Percentiles rank a stretch among this genome's conserved stretches.
Conservation (phyloP, 148 eudicot genomes). For the Fallopia convolvulus region DNA sequence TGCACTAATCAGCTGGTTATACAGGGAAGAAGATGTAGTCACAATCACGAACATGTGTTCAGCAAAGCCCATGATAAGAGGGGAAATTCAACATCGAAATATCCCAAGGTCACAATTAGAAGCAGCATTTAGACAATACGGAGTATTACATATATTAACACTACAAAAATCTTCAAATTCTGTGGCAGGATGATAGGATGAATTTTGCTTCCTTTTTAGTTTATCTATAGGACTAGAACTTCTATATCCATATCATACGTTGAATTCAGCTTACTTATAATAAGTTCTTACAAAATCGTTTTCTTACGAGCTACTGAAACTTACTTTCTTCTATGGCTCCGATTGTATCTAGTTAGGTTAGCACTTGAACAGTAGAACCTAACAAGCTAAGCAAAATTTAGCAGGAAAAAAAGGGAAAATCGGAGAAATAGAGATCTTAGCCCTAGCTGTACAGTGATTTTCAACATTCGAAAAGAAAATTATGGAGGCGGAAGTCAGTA, state of each 20-base stretch:
- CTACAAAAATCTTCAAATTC: background rate
- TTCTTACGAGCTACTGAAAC: background rate
- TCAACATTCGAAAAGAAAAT: background rate
- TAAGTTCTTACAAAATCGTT: background rate
- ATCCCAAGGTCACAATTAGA: background rate
- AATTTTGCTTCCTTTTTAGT: background rate
- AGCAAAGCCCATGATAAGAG: background rate
- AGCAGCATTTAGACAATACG: too few relatives aligned
- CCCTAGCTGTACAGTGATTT: background rate
- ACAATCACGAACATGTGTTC: background rate
- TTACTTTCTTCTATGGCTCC: background rate
- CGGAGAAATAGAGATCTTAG: too few relatives aligned
- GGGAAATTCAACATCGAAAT: background rate
- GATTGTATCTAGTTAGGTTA: too few relatives aligned
- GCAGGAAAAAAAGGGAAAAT: background rate
- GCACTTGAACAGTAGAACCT: background rate
- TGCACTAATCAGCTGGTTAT: constrained; percentile 9
- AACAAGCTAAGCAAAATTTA: background rate
- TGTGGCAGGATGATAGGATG: background rate
- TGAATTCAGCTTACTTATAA: background rate
- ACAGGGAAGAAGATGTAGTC: background rate
- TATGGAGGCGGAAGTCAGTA: background rate
- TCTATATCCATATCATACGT: background rate
- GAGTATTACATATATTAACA: background rate
- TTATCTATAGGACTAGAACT: background rate